These are phyloP conservation scores for Coemansia sp. DNA, from an alignment of 192 early-diverging fungal species.

Conservation along the genomic window DNA sequence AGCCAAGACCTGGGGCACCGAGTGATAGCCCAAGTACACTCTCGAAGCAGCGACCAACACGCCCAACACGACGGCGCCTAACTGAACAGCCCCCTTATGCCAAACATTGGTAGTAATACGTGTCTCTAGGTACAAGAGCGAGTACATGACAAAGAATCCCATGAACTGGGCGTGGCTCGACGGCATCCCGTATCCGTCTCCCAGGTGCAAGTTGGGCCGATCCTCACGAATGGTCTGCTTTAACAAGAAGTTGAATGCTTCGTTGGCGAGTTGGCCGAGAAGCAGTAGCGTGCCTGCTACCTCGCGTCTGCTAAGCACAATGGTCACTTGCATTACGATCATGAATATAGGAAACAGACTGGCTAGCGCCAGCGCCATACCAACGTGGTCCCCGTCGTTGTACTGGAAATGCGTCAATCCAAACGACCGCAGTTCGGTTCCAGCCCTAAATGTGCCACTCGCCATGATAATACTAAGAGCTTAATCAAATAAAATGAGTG, in stretches of 20 bases:
- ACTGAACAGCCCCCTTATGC: conserved; percentile 18
- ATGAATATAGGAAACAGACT: conserved; percentile 53
- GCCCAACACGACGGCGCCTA: conserved; percentile 23
- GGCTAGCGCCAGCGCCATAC: conserved; percentile 34
- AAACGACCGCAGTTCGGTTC: conserved; percentile 31
- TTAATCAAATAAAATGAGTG: neutral
- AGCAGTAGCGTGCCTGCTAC: conserved; percentile 34
- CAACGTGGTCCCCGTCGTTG: conserved; percentile 41
- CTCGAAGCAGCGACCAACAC: conserved; percentile 31
- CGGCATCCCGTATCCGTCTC: conserved; percentile 57
- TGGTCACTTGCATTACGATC: conserved; percentile 42
- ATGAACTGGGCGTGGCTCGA: conserved; percentile 58
- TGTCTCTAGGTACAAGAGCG: conserved; percentile 25
- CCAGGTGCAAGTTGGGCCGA: conserved; percentile 37
- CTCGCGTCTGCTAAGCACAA: conserved; percentile 51
- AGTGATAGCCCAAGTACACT: conserved; percentile 50
- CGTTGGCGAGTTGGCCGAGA: conserved; percentile 46
- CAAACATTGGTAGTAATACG: conserved; percentile 4
- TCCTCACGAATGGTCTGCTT: conserved; percentile 28
- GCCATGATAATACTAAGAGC: neutral
- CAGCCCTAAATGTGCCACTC: neutral
- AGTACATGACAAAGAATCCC: conserved; percentile 39
- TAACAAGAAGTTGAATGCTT: conserved; percentile 33
- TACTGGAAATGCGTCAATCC: conserved; percentile 54
- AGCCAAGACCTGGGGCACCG: conserved; percentile 23